Base-by-base conservation (phyloP, 352 stramenopile genomes). In the Globisporangium orthogonon region DNA sequence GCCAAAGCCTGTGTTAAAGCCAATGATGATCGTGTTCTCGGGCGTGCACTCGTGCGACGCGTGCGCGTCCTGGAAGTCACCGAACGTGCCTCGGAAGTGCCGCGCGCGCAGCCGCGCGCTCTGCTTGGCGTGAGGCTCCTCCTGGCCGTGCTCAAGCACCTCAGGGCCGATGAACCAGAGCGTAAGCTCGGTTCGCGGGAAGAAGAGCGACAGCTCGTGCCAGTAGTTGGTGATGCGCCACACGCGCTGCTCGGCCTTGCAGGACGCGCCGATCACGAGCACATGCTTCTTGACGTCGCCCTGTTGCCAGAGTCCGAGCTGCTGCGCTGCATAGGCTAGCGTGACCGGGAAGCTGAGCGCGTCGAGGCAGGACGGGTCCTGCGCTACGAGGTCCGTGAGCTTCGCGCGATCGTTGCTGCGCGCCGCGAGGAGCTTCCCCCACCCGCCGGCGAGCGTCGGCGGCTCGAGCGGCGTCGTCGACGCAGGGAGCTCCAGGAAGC, bases 1-100 rank as follows among this genome's bases (percentile, higher is more conserved):
- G 17, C 79, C 82, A 60, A 91, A 91, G 46, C 82, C 82, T 5
- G 82, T 86, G 62, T 89, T 91, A 61, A 83, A 89, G 4, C 73
- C 82, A 9, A 89, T 62, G 45, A 89, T 65, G 31, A 91, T 51
- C 0, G 77, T 74, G 45, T 85, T 87, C 1, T 52, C 56, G 0
- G 65, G 50, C 1, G 62, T 72, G 50, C 74, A 83, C 11, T 66
- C 58, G 2, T 57, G 59, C 2, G 65, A 73, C 7, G 64, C 37
- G 7, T 71, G 56, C 1, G 68, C 59, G 18, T 74, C 48, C 17
- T 76, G 61, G 58, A 90, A 90, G 31, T 63, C 59, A 18, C 61
- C 66, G 49, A 85, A 88, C 0, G 77, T 86, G n/a, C 73, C 77
- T 39, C 57, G 51, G 11, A 85, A 73, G 50, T 84, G 70, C 0